These are phyloP conservation scores for Tilletia setariae DNA, from an alignment of 1,284 basidiomycete species.

Conservation along the genomic window DNA sequence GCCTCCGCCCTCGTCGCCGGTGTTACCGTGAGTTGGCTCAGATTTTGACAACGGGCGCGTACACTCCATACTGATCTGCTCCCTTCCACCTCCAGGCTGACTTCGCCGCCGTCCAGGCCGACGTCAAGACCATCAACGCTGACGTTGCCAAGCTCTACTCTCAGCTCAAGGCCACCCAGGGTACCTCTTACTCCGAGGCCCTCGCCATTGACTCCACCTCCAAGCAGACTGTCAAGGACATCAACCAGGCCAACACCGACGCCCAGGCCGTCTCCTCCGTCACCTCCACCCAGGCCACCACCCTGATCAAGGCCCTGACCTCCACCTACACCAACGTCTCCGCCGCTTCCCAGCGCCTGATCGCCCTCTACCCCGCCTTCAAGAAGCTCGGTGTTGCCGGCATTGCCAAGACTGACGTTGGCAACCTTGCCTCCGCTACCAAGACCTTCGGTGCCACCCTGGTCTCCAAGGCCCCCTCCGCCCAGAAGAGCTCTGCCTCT, in stretches of 20 bases:
- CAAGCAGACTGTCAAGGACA: constrained; percentile 16
- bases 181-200: constrained; percentile 17
- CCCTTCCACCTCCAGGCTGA: constrained; percentile 16
- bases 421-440: constrained; percentile 18
- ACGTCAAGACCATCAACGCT: constrained; percentile 18
- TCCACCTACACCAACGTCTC: constrained; percentile 17
- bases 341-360: constrained; percentile 16
- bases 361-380: constrained; percentile 20
- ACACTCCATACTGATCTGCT: too few relatives aligned
- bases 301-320: constrained; percentile 18
- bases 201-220: constrained; percentile 19
- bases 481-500: constrained; percentile 7
- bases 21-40: constrained; percentile 15
- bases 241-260: constrained; percentile 21
- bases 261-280: constrained; percentile 19
- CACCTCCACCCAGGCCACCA: constrained; percentile 18
- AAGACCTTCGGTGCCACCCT: constrained; percentile 21
- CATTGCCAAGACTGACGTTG: constrained; percentile 19
- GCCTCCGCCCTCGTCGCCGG: constrained; percentile 9
- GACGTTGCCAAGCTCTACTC: constrained; percentile 20
- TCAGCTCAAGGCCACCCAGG: neutral
- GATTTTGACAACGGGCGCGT: too few relatives aligned
- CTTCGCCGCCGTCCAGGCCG: constrained; percentile 22
- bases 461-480: constrained; percentile 19
- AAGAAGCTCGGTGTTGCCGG: constrained; percentile 19